A percentile compares a stretch with the other conserved stretches of the same genome.
phyloP scores from a whole-genome alignment of 116 monocot species.

The Papilionanthe hybrid region DNA sequence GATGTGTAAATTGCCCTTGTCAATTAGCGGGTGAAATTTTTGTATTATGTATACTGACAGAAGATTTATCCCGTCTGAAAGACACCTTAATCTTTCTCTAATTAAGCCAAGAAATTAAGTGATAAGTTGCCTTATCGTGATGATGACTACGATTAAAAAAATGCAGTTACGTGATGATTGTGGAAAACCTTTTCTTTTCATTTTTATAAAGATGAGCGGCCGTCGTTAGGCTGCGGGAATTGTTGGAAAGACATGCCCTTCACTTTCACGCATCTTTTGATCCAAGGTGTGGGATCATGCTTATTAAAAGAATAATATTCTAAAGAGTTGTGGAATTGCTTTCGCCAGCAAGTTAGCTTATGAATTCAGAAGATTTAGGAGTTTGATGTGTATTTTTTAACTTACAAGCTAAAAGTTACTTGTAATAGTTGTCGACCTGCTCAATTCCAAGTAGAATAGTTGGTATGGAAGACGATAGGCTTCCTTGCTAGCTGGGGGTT shows the following conservation, averaged over 20 bases:
- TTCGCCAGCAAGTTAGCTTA: not conserved
- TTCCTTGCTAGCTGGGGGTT: too few relatives aligned
- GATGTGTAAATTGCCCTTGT: too few relatives aligned
- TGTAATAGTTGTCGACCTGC: not conserved
- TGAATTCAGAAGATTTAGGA: not conserved
- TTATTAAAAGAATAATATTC: not conserved
- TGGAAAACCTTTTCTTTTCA: not conserved
- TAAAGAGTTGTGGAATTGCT: not conserved
- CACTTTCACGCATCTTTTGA: not conserved
- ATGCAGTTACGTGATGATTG: not conserved
- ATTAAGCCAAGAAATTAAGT: not conserved
- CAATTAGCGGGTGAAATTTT: too few relatives aligned
- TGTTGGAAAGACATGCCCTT: not conserved
- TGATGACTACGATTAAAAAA: not conserved
- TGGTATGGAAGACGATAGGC: too few relatives aligned
- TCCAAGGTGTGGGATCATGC: not conserved
- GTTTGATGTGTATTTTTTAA: not conserved
- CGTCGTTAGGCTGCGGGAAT: not conserved
- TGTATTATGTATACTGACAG: too few relatives aligned
- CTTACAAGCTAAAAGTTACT: not conserved
- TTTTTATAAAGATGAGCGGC: not conserved
- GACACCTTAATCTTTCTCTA: too few relatives aligned
- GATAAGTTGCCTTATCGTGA: not conserved
- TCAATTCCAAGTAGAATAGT: too few relatives aligned
- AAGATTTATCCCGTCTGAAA: too few relatives aligned